Evolutionary conservation across 2,329 filamentous ascomycete species (phyloP).

Genomic region (Aspergillus pseudotamarii): DNA sequence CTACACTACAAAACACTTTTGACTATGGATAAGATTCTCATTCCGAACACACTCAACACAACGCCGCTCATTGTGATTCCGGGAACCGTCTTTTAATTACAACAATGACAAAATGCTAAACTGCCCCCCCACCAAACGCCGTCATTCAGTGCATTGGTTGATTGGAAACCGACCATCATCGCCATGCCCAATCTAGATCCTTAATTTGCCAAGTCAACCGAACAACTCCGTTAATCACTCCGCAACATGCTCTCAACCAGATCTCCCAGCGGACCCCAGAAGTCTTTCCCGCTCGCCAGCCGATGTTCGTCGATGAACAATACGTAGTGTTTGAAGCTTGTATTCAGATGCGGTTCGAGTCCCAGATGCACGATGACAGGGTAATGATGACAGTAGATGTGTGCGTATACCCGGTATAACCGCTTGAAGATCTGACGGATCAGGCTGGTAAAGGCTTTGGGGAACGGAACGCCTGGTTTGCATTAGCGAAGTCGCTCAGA

Average conservation of each 20-base stretch:
- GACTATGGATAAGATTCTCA: neutral
- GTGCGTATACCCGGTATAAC: slow-evolving; percentile 96
- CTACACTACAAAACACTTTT: slow-evolving; percentile 4
- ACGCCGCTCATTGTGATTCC: slow-evolving; percentile 8
- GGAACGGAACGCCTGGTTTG: slow-evolving; percentile 78
- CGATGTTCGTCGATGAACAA: slow-evolving; percentile 97
- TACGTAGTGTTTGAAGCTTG: slow-evolving; percentile 99
- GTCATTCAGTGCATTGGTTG: slow-evolving; percentile 5
- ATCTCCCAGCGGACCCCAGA: slow-evolving; percentile 94
- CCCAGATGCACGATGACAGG: slow-evolving; percentile 93
- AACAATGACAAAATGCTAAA: slow-evolving; percentile 11
- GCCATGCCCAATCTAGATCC: neutral
- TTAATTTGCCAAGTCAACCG: neutral
- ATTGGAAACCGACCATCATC: slow-evolving; percentile 7
- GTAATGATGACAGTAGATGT: slow-evolving; percentile 99
- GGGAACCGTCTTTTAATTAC: neutral
- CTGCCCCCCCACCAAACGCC: slow-evolving; percentile 21
- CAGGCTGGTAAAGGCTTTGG: slow-evolving; percentile 84
- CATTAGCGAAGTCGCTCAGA: neutral
- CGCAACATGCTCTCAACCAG: slow-evolving; percentile 96
- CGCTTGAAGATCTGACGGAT: slow-evolving; percentile 98
- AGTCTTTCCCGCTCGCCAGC: slow-evolving; percentile 90
- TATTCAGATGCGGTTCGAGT: slow-evolving; percentile 95
- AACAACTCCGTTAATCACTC: slow-evolving; percentile 67
- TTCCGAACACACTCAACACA: neutral